Conservation (phyloP, 202 grass and related monocot genomes). For the Hordeum pubiflorum region DNA sequence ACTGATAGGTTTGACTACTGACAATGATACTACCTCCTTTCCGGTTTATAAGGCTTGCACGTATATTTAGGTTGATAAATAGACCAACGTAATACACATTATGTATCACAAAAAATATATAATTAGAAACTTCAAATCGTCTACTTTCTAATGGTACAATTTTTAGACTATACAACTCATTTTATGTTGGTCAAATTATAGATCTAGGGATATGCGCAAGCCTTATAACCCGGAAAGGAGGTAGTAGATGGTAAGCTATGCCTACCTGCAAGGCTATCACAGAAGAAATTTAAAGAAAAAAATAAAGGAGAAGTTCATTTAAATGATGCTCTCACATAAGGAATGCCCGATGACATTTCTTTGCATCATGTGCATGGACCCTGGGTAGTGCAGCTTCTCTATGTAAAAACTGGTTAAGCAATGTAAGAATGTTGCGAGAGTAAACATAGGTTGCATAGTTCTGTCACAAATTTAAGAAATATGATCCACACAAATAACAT, state of each 20-base stretch:
- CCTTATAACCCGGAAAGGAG: too few relatives aligned
- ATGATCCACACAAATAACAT: neutral
- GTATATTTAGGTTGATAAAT: too few relatives aligned
- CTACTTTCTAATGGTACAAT: too few relatives aligned
- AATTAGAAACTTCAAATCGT: too few relatives aligned
- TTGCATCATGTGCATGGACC: neutral
- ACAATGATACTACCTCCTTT: neutral
- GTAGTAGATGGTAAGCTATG: neutral
- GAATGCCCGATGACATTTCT: neutral
- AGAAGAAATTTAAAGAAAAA: neutral
- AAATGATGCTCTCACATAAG: neutral
- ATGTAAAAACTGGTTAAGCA: neutral
- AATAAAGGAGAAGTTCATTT: neutral
- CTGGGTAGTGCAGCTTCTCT: constrained; percentile 1
- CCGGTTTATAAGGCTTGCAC: too few relatives aligned
- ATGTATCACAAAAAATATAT: too few relatives aligned
- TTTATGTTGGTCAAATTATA: too few relatives aligned
- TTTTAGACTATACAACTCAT: too few relatives aligned
- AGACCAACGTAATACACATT: too few relatives aligned
- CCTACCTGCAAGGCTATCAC: neutral
- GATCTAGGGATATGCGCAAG: too few relatives aligned
- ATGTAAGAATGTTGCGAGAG: neutral
- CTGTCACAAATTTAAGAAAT: neutral
- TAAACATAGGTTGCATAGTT: neutral
- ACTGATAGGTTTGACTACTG: neutral